Conservation (phyloP, 1,284 basidiomycete species). For the Apiotrichum gracile region DNA sequence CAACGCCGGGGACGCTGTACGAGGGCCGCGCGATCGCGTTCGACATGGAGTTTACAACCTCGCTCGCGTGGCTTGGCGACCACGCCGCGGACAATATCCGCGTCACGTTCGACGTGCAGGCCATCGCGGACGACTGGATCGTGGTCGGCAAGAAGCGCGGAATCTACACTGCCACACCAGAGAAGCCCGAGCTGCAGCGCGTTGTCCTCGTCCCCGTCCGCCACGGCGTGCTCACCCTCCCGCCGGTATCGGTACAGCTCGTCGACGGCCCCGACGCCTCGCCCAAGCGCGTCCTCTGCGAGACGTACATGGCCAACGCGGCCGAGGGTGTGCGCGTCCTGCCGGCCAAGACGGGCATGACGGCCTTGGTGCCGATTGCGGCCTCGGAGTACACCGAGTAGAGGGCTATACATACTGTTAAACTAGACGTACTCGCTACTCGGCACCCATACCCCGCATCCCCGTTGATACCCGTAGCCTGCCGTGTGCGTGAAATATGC, state of each 20-base stretch:
- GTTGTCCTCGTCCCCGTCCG: constrained; percentile 39
- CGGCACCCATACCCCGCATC: background rate
- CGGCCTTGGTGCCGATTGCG: constrained; percentile 33
- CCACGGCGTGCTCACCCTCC: constrained; percentile 32
- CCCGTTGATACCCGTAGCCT: no score
- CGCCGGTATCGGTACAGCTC: constrained; percentile 26
- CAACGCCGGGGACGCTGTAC: constrained; percentile 20
- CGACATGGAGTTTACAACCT: constrained; percentile 22
- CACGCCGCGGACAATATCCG: background rate
- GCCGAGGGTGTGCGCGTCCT: constrained; percentile 37
- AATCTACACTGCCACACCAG: constrained; percentile 21
- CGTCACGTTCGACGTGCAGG: constrained; percentile 34
- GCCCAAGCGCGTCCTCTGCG: constrained; percentile 25
- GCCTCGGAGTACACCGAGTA: constrained; percentile 11
- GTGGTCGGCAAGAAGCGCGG: constrained; percentile 40
- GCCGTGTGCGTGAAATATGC: constrained; percentile 2
- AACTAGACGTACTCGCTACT: no score
- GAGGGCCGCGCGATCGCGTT: constrained; percentile 38
- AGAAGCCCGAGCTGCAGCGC: constrained; percentile 14
- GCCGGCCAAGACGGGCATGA: constrained; percentile 32
- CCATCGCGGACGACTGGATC: constrained; percentile 37
- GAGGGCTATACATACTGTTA: background rate
- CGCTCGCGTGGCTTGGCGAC: constrained; percentile 30
- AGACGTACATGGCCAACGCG: constrained; percentile 45
- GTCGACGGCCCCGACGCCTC: constrained; percentile 2